These are phyloP conservation scores for Hansfordia pulvinata DNA, from an alignment of 2,329 filamentous ascomycete genomes.

Conservation along the genomic window DNA sequence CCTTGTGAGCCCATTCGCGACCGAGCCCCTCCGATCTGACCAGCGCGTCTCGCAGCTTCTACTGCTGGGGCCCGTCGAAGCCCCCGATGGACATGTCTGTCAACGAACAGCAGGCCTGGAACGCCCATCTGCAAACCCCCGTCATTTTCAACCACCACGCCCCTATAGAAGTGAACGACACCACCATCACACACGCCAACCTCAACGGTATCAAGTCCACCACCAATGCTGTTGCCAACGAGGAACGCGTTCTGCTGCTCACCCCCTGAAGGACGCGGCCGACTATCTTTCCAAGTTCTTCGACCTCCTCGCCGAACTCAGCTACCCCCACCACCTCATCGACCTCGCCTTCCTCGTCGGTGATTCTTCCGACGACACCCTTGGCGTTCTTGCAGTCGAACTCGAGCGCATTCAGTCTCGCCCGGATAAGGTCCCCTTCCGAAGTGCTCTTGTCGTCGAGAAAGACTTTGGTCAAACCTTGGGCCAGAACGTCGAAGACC, in stretches of 20 bases:
- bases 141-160: constrained; percentile 95
- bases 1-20: constrained; percentile 1
- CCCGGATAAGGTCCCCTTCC: constrained; percentile 70
- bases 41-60: constrained; percentile 51
- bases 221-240: constrained; percentile 60
- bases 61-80: constrained; percentile 91
- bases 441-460: constrained; percentile 70
- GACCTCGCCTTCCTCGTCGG: constrained; percentile 91
- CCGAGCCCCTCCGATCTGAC: constrained; percentile 8
- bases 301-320: constrained; percentile 76
- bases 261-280: constrained; percentile 88
- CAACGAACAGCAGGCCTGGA: constrained; percentile 86
- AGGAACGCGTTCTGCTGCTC: constrained; percentile 80
- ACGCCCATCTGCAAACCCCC: constrained; percentile 76
- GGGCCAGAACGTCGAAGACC: constrained; percentile 68
- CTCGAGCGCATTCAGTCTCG: constrained; percentile 78
- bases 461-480: constrained; percentile 75
- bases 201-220: constrained; percentile 79
- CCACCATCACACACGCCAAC: constrained; percentile 65
- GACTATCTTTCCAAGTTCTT: constrained; percentile 79
- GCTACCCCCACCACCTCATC: constrained; percentile 90
- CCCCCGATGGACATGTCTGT: constrained; percentile 90
- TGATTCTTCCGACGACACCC: constrained; percentile 81
- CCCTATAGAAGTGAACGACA: constrained; percentile 70
- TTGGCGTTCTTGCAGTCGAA: constrained; percentile 75